A percentile compares a stretch with the other conserved stretches of the same genome.
Evolutionary conservation across 2,329 filamentous ascomycete genomes (phyloP).

Genomic region (Cucurbitaria berberidis): DNA sequence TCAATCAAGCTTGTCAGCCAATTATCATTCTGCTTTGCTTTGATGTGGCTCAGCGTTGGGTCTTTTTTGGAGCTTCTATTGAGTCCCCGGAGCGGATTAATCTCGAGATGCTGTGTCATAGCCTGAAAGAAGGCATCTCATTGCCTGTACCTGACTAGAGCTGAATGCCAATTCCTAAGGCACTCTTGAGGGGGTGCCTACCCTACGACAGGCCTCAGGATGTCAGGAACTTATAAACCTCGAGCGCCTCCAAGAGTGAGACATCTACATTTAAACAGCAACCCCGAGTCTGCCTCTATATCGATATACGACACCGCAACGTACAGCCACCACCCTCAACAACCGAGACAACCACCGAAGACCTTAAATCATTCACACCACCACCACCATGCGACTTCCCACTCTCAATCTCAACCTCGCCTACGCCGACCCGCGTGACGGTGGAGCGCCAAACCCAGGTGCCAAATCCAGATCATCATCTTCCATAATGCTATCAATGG

Average conservation of each 20-base stretch:
- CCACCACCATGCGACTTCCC: slow-evolving; percentile 25
- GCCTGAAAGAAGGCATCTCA: slow-evolving; percentile 41
- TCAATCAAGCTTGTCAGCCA: slow-evolving; percentile 29
- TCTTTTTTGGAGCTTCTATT: slow-evolving; percentile 20
- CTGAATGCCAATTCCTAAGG: slow-evolving; percentile 27
- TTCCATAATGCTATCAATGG: slow-evolving; percentile 24
- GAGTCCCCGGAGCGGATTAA: slow-evolving; percentile 22
- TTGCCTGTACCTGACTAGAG: slow-evolving; percentile 31
- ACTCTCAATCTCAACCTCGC: slow-evolving; percentile 13
- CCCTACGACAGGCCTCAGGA: slow-evolving; percentile 36
- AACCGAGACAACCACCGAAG: slow-evolving; percentile 8
- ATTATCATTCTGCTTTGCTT: slow-evolving; percentile 19
- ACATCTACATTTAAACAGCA: slow-evolving; percentile 16
- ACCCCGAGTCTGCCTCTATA: slow-evolving; percentile 15
- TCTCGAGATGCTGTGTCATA: slow-evolving; percentile 33
- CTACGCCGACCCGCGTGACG: slow-evolving; percentile 37
- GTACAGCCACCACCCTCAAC: slow-evolving; percentile 9
- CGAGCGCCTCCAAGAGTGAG: slow-evolving; percentile 6
- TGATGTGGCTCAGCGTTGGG: slow-evolving; percentile 34
- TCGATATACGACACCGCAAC: slow-evolving; percentile 13
- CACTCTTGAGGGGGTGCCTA: slow-evolving; percentile 26
- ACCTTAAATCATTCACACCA: slow-evolving; percentile 10
- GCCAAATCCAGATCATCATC: slow-evolving; percentile 19
- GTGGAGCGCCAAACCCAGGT: slow-evolving; percentile 38
- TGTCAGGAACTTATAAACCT: slow-evolving; percentile 24